These are phyloP conservation scores for Curvularia lunata DNA, from an alignment of 2,329 filamentous ascomycete species.

Conservation along the genomic window DNA sequence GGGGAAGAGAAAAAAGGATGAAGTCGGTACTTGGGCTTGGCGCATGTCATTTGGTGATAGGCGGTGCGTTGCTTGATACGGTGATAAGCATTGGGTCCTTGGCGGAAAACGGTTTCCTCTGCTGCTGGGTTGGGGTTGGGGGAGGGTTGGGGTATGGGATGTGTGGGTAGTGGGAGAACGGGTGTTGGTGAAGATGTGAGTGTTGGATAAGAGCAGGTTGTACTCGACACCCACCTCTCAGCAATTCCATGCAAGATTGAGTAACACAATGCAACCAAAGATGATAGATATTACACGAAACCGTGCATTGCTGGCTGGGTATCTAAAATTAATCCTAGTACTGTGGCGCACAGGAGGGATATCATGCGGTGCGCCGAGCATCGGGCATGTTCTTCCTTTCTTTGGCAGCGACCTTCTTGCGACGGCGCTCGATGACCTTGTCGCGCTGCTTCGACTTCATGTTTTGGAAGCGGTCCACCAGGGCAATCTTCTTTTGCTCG, in stretches of 20 bases:
- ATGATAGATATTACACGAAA: neutral
- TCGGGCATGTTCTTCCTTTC: slow-evolving; percentile 72
- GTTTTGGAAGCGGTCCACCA: slow-evolving; percentile 78
- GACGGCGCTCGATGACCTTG: slow-evolving; percentile 80
- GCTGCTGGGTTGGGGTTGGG: too few species aligned
- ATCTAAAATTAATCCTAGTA: slow-evolving; percentile 5
- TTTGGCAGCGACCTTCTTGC: slow-evolving; percentile 86
- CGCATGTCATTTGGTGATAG: too few species aligned
- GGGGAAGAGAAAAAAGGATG: too few species aligned
- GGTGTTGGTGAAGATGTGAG: too few species aligned
- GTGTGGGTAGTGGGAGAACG: too few species aligned
- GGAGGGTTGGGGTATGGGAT: too few species aligned
- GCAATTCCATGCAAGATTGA: neutral
- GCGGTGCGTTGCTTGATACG: too few species aligned
- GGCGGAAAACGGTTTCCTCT: too few species aligned
- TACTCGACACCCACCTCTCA: too few species aligned
- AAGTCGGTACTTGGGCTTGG: too few species aligned
- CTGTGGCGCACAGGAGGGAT: neutral
- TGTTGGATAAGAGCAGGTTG: too few species aligned
- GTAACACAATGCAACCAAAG: neutral
- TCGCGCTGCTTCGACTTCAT: slow-evolving; percentile 88
- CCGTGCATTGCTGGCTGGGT: slow-evolving; percentile 8
- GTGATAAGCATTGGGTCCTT: too few species aligned
- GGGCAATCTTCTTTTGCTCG: slow-evolving; percentile 85
- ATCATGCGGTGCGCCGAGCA: slow-evolving; percentile 41